These are phyloP conservation scores for Picochlorum costavermella DNA, from an alignment of 139 green algal genomes.

Conservation along the genomic window DNA sequence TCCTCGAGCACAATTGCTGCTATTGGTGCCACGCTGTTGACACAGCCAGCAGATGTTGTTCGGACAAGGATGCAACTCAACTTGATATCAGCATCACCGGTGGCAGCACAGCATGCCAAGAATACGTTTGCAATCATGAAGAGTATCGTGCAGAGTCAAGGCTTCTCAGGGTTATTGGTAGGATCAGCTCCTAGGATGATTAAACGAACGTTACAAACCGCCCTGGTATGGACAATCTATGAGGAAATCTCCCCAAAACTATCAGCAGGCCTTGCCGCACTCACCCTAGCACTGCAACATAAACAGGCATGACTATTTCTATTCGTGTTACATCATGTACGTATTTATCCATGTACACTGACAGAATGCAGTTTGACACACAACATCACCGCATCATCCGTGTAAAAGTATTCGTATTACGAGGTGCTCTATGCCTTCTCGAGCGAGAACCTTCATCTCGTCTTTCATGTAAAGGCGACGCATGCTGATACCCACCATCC, in stretches of 20 bases:
- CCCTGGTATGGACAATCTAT: conserved; percentile 83
- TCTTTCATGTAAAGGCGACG: no score
- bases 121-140: conserved; percentile 5
- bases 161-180: conserved; percentile 19
- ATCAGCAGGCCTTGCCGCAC: background rate
- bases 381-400: no score
- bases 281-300: no score
- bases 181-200: conserved; percentile 56
- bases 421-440: no score
- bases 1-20: conserved; percentile 54
- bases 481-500: no score
- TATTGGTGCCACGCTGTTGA: conserved; percentile 68
- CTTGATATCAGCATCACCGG: conserved; percentile 4
- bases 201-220: conserved; percentile 79
- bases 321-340: no score
- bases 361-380: no score
- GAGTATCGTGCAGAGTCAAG: conserved; percentile 12
- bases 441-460: no score
- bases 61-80: conserved; percentile 73
- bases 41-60: conserved; percentile 77
- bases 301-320: no score
- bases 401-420: no score
- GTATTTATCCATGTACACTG: no score
- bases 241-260: conserved; percentile 65
- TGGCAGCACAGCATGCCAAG: background rate